Evolutionary conservation across 495 filamentous ascomycete genomes (phyloP), one percentile per base, ranked within the genome.

Genomic region (Penicillium maclennaniae): DNA sequence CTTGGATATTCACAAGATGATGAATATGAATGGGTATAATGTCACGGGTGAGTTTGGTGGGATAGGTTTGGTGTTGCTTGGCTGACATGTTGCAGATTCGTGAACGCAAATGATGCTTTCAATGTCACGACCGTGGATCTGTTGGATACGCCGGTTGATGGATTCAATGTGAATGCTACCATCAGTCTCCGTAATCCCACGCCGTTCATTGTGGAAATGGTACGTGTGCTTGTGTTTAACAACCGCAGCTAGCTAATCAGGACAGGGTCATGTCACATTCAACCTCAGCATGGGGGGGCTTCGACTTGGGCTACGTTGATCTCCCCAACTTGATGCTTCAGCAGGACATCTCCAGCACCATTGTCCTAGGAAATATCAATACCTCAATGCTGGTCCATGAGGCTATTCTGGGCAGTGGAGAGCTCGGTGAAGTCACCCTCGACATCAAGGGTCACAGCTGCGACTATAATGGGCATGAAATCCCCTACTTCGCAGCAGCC

Each of bases 121-220:
- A 66, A 68, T 26, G 49, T 70, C 27, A 70, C 60, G 21, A 62
- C 31, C 1, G 9, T 67, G 9, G 51, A 66, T 0, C 50, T 67
- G 16, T 34, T 70, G 6, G 47, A 61, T 14, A 47, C 56, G 0
- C 43, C 43, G 6, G 53, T 50, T 6, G 52, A 70, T 19, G 67
- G 67, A 23, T 70, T 59, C 37, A 70, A 70, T 25, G 49, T 70
- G 28, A 68, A 70, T 54, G 65, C 67, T 14, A 68, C 65, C 2
- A 52, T 70, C 9, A 45, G 56, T 7, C 16, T 70, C 7, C 52
- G 47, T 12, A 68, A 63, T 21, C 62, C 67, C 16, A 66, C 53
- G 0, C 50, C 57, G 0, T 66, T 64, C 38, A 57, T 23, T 14
- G 53, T 70, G 4, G 59, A 68, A 40, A 52, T 70, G 59, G 66